A percentile compares a stretch with the other conserved stretches of the same genome.
Evolutionary conservation across 805 yeast species (phyloP).

Genomic region (Candida parachauliodes): DNA sequence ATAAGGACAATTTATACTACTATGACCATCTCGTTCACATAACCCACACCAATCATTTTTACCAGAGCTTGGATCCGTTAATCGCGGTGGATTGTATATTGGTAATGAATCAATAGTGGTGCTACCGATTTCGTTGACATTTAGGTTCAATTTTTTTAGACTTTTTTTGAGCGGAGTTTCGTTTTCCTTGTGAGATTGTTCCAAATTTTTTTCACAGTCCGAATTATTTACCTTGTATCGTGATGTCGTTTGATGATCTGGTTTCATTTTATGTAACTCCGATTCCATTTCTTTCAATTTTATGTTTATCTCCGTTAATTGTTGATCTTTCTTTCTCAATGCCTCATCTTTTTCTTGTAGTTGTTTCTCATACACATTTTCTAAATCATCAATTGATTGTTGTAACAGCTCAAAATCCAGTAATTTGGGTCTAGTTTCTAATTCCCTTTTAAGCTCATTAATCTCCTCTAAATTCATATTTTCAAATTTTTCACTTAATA

Average conservation of each 20-base stretch:
- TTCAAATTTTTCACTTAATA: not conserved
- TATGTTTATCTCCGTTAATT: not conserved
- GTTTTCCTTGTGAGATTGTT: too few relatives aligned
- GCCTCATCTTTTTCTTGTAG: slow-evolving; percentile 21
- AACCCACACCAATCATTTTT: slow-evolving; percentile 84
- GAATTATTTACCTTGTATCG: too few relatives aligned
- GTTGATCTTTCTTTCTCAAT: slow-evolving; percentile 23
- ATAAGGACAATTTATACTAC: slow-evolving; percentile 82
- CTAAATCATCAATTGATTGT: slow-evolving; percentile 40
- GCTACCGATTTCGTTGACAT: slow-evolving; percentile 20
- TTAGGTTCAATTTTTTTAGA: not conserved
- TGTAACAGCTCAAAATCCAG: slow-evolving; percentile 30
- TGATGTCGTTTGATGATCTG: too few relatives aligned
- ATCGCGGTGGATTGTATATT: slow-evolving; percentile 46
- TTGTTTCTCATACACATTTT: slow-evolving; percentile 17
- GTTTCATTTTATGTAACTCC: too few relatives aligned
- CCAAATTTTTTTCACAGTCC: too few relatives aligned
- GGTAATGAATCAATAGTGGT: slow-evolving; percentile 23
- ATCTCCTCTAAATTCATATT: slow-evolving; percentile 13
- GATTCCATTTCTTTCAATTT: not conserved
- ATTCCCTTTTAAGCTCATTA: slow-evolving; percentile 26
- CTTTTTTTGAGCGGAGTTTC: not conserved
- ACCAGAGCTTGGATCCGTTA: slow-evolving; percentile 68
- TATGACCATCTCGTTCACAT: slow-evolving; percentile 89
- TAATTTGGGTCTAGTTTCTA: slow-evolving; percentile 32